Percentiles rank a stretch among this genome's conserved stretches.
Conservation (phyloP, 306 rosid species). For the Amphicarpaea edgeworthii region DNA sequence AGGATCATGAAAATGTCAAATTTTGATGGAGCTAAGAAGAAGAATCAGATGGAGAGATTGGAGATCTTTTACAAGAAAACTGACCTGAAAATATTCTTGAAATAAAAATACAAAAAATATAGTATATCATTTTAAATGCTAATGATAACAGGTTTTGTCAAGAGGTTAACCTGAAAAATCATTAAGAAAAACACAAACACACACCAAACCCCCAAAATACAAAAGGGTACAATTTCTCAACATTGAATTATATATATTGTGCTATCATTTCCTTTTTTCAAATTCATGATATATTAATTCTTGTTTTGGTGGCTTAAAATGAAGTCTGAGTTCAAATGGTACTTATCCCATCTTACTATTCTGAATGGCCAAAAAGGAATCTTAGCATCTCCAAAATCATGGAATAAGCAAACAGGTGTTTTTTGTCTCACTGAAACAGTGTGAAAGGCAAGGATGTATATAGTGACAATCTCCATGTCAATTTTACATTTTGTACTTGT, state of each 20-base stretch:
- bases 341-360: slow-evolving; percentile 20
- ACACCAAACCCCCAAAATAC: background rate
- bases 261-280: background rate
- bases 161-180: background rate
- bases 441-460: background rate
- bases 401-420: slow-evolving; percentile 26
- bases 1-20: background rate
- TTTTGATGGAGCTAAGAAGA: background rate
- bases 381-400: slow-evolving; percentile 14
- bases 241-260: background rate
- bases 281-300: background rate
- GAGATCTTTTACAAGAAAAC: background rate
- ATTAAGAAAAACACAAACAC: background rate
- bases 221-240: background rate
- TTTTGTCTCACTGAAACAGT: background rate
- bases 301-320: background rate
- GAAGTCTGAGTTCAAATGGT: background rate
- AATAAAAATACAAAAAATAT: too few relatives aligned
- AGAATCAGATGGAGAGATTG: background rate
- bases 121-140: too few relatives aligned
- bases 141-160: background rate
- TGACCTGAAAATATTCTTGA: too few relatives aligned
- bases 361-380: slow-evolving; percentile 30
- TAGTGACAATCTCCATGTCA: slow-evolving; percentile 28
- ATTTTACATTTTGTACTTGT: slow-evolving; percentile 27